Evolutionary conservation across 1,284 basidiomycete species (phyloP).

Genomic region (Trichosporon ovoides): DNA sequence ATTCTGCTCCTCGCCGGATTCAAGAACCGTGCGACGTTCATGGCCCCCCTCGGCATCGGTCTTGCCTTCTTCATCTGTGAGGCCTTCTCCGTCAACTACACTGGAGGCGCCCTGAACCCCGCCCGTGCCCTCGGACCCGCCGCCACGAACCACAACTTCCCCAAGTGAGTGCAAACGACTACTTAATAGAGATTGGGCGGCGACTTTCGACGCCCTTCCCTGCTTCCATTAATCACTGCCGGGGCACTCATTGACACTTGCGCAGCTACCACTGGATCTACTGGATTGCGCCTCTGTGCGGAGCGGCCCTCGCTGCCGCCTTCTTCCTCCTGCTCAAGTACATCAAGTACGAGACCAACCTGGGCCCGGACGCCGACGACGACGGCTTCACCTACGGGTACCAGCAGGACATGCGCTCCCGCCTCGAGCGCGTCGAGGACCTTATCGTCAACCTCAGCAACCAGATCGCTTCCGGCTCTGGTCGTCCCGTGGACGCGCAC

Average conservation of each 20-base stretch:
- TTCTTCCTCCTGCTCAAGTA: slow-evolving; percentile 45
- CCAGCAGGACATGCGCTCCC: slow-evolving; percentile 12
- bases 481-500: not conserved
- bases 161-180: too few species aligned
- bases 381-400: slow-evolving; percentile 15
- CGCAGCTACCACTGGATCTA: slow-evolving; percentile 47
- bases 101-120: slow-evolving; percentile 48
- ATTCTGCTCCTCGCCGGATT: slow-evolving; percentile 52
- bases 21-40: slow-evolving; percentile 53
- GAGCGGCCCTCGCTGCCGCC: slow-evolving; percentile 42
- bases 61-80: slow-evolving; percentile 52
- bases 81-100: slow-evolving; percentile 49
- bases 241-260: too few species aligned
- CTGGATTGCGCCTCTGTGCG: slow-evolving; percentile 45
- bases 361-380: slow-evolving; percentile 26
- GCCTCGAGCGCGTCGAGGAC: slow-evolving; percentile 26
- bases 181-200: too few species aligned
- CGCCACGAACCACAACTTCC: slow-evolving; percentile 40
- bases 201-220: too few species aligned
- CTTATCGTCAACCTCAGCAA: slow-evolving; percentile 11
- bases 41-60: slow-evolving; percentile 55
- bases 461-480: not conserved
- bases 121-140: slow-evolving; percentile 48
- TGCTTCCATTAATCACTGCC: too few species aligned
- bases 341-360: slow-evolving; percentile 30